These are phyloP conservation scores for Hyphopichia burtonii DNA, from an alignment of 1,139 yeast species.

Conservation along the genomic window DNA sequence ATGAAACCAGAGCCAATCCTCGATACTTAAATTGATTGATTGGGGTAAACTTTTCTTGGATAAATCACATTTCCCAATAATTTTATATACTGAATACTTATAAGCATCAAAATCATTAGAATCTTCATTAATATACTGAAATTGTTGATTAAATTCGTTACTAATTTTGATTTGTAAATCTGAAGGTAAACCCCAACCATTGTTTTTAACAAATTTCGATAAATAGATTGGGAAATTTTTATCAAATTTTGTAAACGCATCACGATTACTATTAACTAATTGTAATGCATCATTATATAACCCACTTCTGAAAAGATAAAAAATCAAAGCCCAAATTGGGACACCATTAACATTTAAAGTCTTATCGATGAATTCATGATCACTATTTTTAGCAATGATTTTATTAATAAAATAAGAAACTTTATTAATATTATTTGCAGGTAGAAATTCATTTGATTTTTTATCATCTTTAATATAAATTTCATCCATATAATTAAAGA, in stretches of 20 bases:
- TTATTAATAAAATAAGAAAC: slow-evolving; percentile 65
- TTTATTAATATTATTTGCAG: slow-evolving; percentile 72
- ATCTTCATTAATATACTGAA: slow-evolving; percentile 59
- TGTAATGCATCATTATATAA: slow-evolving; percentile 70
- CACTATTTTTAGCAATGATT: slow-evolving; percentile 38
- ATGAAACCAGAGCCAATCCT: slow-evolving; percentile 98
- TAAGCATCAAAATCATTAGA: slow-evolving; percentile 75
- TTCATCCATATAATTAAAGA: slow-evolving; percentile 69
- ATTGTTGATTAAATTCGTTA: slow-evolving; percentile 81
- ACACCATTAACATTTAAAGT: slow-evolving; percentile 64
- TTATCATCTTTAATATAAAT: slow-evolving; percentile 63
- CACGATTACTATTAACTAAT: slow-evolving; percentile 34
- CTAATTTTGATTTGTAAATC: slow-evolving; percentile 71
- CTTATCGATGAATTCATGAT: slow-evolving; percentile 22
- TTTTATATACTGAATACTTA: slow-evolving; percentile 85
- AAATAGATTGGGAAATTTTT: slow-evolving; percentile 80
- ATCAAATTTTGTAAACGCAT: slow-evolving; percentile 75
- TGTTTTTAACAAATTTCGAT: slow-evolving; percentile 66
- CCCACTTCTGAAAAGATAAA: slow-evolving; percentile 83
- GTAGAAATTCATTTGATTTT: slow-evolving; percentile 46
- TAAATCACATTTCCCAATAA: slow-evolving; percentile 88
- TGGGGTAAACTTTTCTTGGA: slow-evolving; percentile 73
- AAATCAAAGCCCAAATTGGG: slow-evolving; percentile 91
- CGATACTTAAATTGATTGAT: slow-evolving; percentile 72
- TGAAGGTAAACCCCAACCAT: slow-evolving; percentile 51